phyloP scores from a whole-genome alignment of 768 basidiomycete genomes.

The Phaeotremella skinneri region DNA sequence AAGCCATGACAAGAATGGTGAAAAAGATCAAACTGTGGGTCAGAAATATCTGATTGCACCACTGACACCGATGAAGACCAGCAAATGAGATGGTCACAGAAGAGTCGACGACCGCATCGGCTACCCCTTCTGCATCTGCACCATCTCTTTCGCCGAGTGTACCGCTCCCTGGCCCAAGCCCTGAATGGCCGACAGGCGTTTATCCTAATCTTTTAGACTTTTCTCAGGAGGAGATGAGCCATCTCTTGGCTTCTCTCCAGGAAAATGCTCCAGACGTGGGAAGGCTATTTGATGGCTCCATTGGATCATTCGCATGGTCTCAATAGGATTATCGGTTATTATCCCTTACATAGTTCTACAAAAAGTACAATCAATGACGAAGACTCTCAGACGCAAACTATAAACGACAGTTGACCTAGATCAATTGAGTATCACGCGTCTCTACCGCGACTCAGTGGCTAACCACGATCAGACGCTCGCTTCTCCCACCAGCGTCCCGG shows the following conservation, averaged over 20 bases:
- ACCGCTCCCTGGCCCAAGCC: background rate
- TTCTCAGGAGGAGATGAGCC: constrained; percentile 11
- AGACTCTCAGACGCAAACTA: no score
- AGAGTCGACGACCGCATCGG: background rate
- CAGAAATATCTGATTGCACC: background rate
- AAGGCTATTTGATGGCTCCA: constrained; percentile 20
- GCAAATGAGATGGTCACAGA: constrained; percentile 1
- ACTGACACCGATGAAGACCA: constrained; percentile 1
- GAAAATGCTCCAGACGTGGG: constrained; percentile 18
- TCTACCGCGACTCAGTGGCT: no score
- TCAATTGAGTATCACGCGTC: background rate
- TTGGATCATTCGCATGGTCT: constrained; percentile 12
- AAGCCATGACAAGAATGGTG: constrained; percentile 17
- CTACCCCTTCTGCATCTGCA: background rate
- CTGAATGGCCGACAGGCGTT: background rate
- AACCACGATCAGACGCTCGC: background rate
- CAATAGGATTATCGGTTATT: background rate
- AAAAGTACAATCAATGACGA: no score
- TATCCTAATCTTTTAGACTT: constrained; percentile 2
- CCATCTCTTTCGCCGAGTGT: background rate
- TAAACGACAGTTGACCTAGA: no score
- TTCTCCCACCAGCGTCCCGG: background rate
- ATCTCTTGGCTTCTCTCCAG: constrained; percentile 15
- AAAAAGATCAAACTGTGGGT: constrained; percentile 28
- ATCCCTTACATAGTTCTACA: no score